Evolutionary conservation across 495 filamentous ascomycete species (phyloP).

Genomic region (Lentithecium fluviatile): DNA sequence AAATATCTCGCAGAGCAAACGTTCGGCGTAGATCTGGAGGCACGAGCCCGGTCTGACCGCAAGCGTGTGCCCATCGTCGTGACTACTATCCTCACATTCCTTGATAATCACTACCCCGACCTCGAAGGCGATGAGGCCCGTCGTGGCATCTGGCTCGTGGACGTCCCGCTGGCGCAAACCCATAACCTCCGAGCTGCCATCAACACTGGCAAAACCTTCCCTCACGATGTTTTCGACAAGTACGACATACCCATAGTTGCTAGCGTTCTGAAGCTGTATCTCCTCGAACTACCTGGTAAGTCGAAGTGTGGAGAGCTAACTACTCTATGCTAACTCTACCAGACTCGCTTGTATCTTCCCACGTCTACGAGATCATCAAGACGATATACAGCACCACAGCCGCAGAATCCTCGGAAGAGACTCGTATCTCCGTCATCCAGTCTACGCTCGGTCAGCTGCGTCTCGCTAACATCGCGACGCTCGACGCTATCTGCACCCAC

Average conservation of each 20-base stretch:
- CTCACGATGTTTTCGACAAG: conserved; percentile 71
- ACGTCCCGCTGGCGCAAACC: conserved; percentile 81
- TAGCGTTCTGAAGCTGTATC: conserved; percentile 89
- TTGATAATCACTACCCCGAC: conserved; percentile 96
- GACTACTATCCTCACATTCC: conserved; percentile 86
- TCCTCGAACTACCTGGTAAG: conserved; percentile 91
- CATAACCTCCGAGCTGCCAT: conserved; percentile 78
- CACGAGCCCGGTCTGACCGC: conserved; percentile 83
- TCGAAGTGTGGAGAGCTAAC: background rate
- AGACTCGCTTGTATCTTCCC: conserved; percentile 97
- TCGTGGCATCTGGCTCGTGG: conserved; percentile 87
- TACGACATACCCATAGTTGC: conserved; percentile 94
- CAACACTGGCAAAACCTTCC: conserved; percentile 85
- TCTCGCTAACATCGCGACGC: conserved; percentile 95
- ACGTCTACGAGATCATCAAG: conserved; percentile 98
- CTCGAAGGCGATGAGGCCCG: conserved; percentile 95
- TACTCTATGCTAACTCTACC: conserved; percentile 17
- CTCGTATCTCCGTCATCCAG: conserved; percentile 87
- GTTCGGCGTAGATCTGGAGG: conserved; percentile 95
- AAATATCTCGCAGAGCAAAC: conserved; percentile 70
- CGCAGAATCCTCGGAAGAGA: conserved; percentile 61
- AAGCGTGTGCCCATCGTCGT: conserved; percentile 94
- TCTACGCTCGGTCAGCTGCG: conserved; percentile 93
- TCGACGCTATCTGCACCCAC: conserved; percentile 97
- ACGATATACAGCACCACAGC: conserved; percentile 90